Base-by-base conservation (phyloP, 345 rosid genomes). In the Lepidium didymum region DNA sequence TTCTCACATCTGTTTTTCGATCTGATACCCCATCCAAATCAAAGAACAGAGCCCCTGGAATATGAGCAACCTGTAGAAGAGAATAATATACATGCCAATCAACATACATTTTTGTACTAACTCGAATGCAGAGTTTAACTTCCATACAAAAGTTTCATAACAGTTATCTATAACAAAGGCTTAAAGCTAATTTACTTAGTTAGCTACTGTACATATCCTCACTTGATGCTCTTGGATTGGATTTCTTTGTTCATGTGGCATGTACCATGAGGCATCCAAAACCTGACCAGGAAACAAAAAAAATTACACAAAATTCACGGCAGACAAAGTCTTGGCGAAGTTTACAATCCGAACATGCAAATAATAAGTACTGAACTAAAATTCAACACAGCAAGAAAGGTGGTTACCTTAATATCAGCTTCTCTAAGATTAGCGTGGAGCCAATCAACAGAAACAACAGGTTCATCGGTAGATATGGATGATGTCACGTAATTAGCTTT, bases 201-300 rank as follows among this genome's bases (percentile, higher is more conserved):
- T 35, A 60, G 60, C 50, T 35, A 67, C 11, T 44, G 25, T 59
- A 58, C 18, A 66, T 33, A 50, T 50, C 3, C 68, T 59, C 56
- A 94, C 97, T 87, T 87, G 95, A 79, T 91, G 89, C 73, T 94
- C 99, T 81, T 94, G 91, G 77, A 87, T 81, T 36, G 99, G 93
- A 75, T 87, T 89, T 77, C 96, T 84, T 75, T 91, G 88, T 79
- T 94, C 97, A 80, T 81, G 85, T 43, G 96, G 96, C 97, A 94
- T 89, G 85, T 89, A 91, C 99, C 99, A 94, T 5, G 99, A 91
- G 53, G 99, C 91, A 79, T 94, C 99, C 80, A 94, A 51, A 45
- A 91, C 86, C 99, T 91, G 77, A 57, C 50, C 54, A 37, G 40
- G 53, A 73, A 76, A 29, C 10, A 46, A 58, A 14, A 8, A 19